Evolutionary conservation across 2,329 filamentous ascomycete genomes (phyloP).

Genomic region (Fusarium sp.): DNA sequence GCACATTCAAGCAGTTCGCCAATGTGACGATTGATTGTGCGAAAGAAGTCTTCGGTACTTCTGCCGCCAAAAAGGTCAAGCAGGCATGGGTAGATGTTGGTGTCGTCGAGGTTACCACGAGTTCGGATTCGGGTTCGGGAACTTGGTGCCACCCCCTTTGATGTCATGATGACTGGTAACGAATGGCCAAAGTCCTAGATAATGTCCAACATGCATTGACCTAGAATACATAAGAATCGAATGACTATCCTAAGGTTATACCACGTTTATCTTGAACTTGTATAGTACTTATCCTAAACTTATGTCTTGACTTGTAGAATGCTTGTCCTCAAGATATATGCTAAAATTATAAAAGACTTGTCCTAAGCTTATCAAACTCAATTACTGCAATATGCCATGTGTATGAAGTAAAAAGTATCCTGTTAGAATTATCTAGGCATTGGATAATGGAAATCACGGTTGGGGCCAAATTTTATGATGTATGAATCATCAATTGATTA

Average conservation of each 20-base stretch:
- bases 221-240: neutral
- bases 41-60: slow-evolving; percentile 59
- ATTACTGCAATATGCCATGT: too few species aligned
- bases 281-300: neutral
- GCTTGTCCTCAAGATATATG: too few species aligned
- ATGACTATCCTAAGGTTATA: neutral
- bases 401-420: too few species aligned
- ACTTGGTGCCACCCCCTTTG: slow-evolving; percentile 38
- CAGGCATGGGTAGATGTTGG: slow-evolving; percentile 66
- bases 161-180: neutral
- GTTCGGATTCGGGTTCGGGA: slow-evolving; percentile 25
- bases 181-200: neutral
- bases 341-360: too few species aligned
- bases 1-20: slow-evolving; percentile 65
- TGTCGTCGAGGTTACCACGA: slow-evolving; percentile 51
- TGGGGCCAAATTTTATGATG: neutral
- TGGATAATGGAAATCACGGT: neutral
- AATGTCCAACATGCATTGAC: neutral
- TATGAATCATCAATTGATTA: slow-evolving; percentile 10
- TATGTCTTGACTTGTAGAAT: neutral
- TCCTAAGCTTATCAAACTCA: too few species aligned
- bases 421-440: too few species aligned
- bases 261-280: too few species aligned
- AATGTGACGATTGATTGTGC: slow-evolving; percentile 64
- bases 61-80: slow-evolving; percentile 60